Percentiles rank a stretch among this genome's conserved stretches.
These are phyloP conservation scores for Sphagnurus paluster DNA, from an alignment of 1,284 basidiomycete species.

Conservation along the genomic window DNA sequence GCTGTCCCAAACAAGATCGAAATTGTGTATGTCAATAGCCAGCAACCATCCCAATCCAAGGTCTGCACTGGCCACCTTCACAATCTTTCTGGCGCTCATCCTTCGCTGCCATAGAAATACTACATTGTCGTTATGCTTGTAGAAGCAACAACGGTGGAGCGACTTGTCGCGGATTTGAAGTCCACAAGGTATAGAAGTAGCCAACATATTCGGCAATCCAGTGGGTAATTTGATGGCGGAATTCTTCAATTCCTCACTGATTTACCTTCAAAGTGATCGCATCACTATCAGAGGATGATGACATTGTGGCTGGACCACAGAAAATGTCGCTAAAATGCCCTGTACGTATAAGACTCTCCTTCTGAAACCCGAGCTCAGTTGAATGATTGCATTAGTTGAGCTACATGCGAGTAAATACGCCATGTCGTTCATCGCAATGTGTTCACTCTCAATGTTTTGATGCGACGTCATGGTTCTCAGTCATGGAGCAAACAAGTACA, in stretches of 20 bases:
- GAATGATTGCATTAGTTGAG: slow-evolving; percentile 70
- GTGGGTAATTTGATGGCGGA: slow-evolving; percentile 40
- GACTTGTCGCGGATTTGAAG: slow-evolving; percentile 68
- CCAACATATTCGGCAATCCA: slow-evolving; percentile 67
- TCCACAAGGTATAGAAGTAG: slow-evolving; percentile 64
- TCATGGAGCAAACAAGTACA: slow-evolving; percentile 96
- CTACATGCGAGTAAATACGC: slow-evolving; percentile 83
- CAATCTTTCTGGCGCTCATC: neutral
- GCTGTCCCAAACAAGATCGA: slow-evolving; percentile 69
- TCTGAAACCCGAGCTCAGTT: slow-evolving; percentile 1
- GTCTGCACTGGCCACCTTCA: slow-evolving; percentile 35
- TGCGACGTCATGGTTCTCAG: slow-evolving; percentile 89
- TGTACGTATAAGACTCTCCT: slow-evolving; percentile 47
- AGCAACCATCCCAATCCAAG: slow-evolving; percentile 72
- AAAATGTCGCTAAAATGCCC: slow-evolving; percentile 92
- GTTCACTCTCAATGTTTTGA: slow-evolving; percentile 97
- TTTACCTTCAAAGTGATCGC: slow-evolving; percentile 53
- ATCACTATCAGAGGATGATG: slow-evolving; percentile 72
- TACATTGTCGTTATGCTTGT: slow-evolving; percentile 85
- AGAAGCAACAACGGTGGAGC: slow-evolving; percentile 65
- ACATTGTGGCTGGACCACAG: slow-evolving; percentile 84
- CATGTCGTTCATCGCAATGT: slow-evolving; percentile 84
- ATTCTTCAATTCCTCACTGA: slow-evolving; percentile 1
- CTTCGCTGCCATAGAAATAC: slow-evolving; percentile 72
- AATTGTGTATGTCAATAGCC: slow-evolving; percentile 90